Evolutionary conservation across 2,329 filamentous ascomycete species (phyloP).

Genomic region (Colletotrichum filicis): DNA sequence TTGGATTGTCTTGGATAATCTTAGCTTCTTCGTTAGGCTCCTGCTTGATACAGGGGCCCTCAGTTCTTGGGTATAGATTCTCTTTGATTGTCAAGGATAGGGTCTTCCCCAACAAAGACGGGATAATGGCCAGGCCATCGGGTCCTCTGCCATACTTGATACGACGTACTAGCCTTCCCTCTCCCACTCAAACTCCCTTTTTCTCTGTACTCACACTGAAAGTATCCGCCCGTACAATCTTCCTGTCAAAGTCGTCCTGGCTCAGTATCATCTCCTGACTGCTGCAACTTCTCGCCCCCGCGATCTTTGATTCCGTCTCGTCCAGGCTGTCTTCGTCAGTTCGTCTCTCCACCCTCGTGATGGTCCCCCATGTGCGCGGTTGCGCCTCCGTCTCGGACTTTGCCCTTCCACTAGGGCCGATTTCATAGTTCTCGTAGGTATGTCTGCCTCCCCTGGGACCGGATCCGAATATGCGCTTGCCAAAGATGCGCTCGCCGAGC

Average conservation of each 20-base stretch:
- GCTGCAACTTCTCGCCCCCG: not conserved
- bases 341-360: not conserved
- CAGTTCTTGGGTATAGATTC: no score
- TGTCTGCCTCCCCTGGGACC: not conserved
- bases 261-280: not conserved
- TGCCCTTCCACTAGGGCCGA: not conserved
- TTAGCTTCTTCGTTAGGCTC: no score
- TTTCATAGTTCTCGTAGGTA: not conserved
- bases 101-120: no score
- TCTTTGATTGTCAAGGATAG: no score
- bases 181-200: not conserved
- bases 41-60: no score
- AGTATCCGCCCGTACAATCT: not conserved
- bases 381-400: not conserved
- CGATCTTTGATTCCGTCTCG: not conserved
- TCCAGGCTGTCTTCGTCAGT: not conserved
- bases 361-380: not conserved
- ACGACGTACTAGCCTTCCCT: not conserved
- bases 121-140: no score
- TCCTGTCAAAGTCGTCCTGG: not conserved
- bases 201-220: not conserved
- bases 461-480: not conserved
- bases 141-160: no score
- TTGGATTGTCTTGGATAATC: no score
- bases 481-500: not conserved